Conservation (phyloP, 2,329 filamentous ascomycete species). For the Clarireedia sp. region DNA sequence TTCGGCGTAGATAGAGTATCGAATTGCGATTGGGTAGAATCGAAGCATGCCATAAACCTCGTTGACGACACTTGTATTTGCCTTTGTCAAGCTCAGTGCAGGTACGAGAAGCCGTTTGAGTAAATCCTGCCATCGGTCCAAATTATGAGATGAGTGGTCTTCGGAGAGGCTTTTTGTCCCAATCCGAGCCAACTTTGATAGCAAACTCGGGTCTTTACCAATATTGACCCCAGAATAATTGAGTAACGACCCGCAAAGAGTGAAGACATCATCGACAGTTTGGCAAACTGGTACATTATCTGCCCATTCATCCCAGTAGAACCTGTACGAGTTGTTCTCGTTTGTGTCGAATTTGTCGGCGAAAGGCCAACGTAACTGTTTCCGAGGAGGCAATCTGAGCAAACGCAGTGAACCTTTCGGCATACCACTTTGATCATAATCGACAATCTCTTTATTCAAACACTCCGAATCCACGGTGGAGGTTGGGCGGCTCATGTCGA, state of each 20-base stretch:
- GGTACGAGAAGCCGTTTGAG: conserved; percentile 80
- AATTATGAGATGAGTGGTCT: conserved; percentile 64
- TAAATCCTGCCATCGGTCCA: conserved; percentile 74
- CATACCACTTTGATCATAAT: conserved; percentile 57
- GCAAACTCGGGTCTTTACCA: conserved; percentile 68
- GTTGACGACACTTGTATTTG: conserved; percentile 77
- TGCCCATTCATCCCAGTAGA: conserved; percentile 96
- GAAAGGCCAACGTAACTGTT: conserved; percentile 73
- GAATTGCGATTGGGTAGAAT: conserved; percentile 64
- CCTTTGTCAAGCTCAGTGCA: conserved; percentile 74
- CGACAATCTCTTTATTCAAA: conserved; percentile 40
- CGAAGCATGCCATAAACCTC: conserved; percentile 80
- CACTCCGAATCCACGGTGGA: conserved; percentile 36
- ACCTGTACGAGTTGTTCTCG: conserved; percentile 72
- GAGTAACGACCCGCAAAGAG: conserved; percentile 73
- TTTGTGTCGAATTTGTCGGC: conserved; percentile 69
- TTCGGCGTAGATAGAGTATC: conserved; percentile 87
- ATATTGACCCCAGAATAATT: conserved; percentile 85
- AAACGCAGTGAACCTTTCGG: conserved; percentile 63
- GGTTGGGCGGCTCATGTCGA: conserved; percentile 34
- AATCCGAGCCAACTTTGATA: conserved; percentile 80
- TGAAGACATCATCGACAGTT: conserved; percentile 82
- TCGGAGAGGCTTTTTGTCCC: conserved; percentile 66
- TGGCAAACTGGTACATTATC: conserved; percentile 92
- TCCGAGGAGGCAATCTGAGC: conserved; percentile 50